Evolutionary conservation across 1,139 yeast genomes (phyloP).

Genomic region (Saccharomycopsis phalli): DNA sequence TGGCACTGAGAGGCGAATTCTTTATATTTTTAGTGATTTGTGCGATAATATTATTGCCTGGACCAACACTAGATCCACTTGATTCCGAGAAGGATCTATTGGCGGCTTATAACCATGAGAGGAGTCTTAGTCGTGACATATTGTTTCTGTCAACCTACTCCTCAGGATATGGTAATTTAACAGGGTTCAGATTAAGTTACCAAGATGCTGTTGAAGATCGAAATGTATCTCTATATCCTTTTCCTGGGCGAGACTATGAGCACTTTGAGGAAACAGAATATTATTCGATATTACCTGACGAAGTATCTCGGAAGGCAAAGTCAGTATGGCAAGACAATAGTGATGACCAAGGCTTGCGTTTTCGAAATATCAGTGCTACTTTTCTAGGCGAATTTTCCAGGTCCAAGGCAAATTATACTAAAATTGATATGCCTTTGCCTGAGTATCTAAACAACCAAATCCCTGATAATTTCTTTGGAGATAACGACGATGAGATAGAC

Average conservation of each 20-base stretch:
- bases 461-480: conserved; percentile 21
- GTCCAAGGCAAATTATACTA: conserved; percentile 21
- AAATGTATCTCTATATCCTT: conserved; percentile 47
- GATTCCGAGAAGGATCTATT: conserved; percentile 8
- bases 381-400: conserved; percentile 38
- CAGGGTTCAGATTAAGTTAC: conserved; percentile 63
- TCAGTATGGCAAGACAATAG: conserved; percentile 38
- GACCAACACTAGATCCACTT: not conserved
- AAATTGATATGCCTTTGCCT: conserved; percentile 36
- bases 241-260: conserved; percentile 35
- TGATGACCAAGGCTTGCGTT: conserved; percentile 27
- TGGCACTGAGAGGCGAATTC: conserved; percentile 7
- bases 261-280: conserved; percentile 49
- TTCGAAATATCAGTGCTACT: conserved; percentile 44
- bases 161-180: conserved; percentile 59
- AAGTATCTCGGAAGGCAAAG: conserved; percentile 38
- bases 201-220: conserved; percentile 41
- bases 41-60: conserved; percentile 2
- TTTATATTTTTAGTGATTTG: conserved; percentile 3
- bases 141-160: conserved; percentile 37
- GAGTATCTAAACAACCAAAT: conserved; percentile 31
- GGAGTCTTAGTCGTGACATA: conserved; percentile 28
- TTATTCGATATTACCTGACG: conserved; percentile 53
- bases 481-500: conserved; percentile 14
- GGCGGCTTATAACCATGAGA: conserved; percentile 28